Evolutionary conservation across 2,329 filamentous ascomycete species (phyloP).

Genomic region (Tothia fuscella): DNA sequence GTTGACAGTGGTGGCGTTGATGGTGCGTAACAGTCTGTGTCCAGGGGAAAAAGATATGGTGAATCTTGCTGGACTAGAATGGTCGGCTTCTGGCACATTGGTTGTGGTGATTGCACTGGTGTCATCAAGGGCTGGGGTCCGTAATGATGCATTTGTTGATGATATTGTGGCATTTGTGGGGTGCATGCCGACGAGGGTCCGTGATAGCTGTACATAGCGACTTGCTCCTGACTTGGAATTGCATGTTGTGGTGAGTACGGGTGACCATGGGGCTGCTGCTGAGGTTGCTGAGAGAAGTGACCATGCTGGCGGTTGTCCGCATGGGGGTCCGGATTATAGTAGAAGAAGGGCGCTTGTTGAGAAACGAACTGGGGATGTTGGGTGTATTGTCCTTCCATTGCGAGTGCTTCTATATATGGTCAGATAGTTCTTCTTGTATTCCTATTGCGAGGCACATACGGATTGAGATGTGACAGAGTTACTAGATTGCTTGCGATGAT

Average conservation of each 20-base stretch:
- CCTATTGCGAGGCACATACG: not conserved
- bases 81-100: constrained; percentile 61
- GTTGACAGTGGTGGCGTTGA: constrained; percentile 80
- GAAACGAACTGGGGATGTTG: constrained; percentile 42
- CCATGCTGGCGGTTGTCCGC: constrained; percentile 62
- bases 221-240: constrained; percentile 27
- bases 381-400: constrained; percentile 55
- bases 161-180: constrained; percentile 37
- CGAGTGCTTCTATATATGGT: constrained; percentile 16
- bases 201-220: constrained; percentile 32
- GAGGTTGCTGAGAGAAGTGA: constrained; percentile 58
- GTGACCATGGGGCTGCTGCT: constrained; percentile 41
- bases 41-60: constrained; percentile 47
- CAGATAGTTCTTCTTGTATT: not conserved
- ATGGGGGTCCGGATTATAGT: constrained; percentile 69
- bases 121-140: constrained; percentile 55
- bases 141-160: constrained; percentile 34
- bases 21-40: constrained; percentile 64
- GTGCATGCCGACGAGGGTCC: constrained; percentile 54
- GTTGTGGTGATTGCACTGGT: constrained; percentile 63
- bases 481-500: too few relatives aligned
- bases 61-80: constrained; percentile 52
- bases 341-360: constrained; percentile 70
- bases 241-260: constrained; percentile 32
- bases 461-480: not conserved